phyloP scores from a whole-genome alignment of 1,284 basidiomycete species.

The Papiliotrema laurentii region DNA sequence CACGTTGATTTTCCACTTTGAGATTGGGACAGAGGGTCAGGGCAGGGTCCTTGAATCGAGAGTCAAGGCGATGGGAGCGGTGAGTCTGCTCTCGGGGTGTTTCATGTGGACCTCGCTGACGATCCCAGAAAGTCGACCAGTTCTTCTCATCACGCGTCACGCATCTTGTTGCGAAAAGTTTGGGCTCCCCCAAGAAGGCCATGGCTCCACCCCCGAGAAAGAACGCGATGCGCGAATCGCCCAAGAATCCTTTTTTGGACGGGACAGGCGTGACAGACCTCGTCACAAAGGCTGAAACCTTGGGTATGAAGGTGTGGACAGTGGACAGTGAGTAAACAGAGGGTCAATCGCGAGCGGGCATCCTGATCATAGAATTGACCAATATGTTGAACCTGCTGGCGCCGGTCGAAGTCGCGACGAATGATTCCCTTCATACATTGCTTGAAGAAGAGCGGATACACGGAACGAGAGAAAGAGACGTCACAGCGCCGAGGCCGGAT shows the following conservation, averaged over 20 bases:
- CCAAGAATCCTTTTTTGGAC: conserved; percentile 40
- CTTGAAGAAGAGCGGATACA: conserved; percentile 82
- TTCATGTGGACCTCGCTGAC: neutral
- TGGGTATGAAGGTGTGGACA: conserved; percentile 87
- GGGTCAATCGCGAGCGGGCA: conserved; percentile 2
- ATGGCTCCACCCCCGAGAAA: conserved; percentile 29
- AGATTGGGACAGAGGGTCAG: conserved; percentile 51
- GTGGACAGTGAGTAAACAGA: conserved; percentile 60
- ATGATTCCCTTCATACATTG: conserved; percentile 54
- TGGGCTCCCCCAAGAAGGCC: conserved; percentile 49
- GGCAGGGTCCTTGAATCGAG: conserved; percentile 55
- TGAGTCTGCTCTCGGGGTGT: conserved; percentile 56
- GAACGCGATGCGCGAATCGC: conserved; percentile 17
- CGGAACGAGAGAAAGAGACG: conserved; percentile 86
- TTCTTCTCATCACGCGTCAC: conserved; percentile 83
- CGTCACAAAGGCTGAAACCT: conserved; percentile 67
- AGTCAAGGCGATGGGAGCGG: conserved; percentile 68
- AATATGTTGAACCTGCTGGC: conserved; percentile 46
- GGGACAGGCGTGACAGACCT: conserved; percentile 55
- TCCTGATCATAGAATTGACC: conserved; percentile 23
- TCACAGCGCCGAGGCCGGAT: conserved; percentile 77
- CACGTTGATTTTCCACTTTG: conserved; percentile 78
- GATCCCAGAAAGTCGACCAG: conserved; percentile 66
- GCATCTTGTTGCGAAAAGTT: conserved; percentile 62
- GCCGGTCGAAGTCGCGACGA: conserved; percentile 43